A percentile compares a stretch with the other conserved stretches of the same genome.
phyloP scores from a whole-genome alignment of 768 basidiomycete genomes.

The Cytidiella melzeri region DNA sequence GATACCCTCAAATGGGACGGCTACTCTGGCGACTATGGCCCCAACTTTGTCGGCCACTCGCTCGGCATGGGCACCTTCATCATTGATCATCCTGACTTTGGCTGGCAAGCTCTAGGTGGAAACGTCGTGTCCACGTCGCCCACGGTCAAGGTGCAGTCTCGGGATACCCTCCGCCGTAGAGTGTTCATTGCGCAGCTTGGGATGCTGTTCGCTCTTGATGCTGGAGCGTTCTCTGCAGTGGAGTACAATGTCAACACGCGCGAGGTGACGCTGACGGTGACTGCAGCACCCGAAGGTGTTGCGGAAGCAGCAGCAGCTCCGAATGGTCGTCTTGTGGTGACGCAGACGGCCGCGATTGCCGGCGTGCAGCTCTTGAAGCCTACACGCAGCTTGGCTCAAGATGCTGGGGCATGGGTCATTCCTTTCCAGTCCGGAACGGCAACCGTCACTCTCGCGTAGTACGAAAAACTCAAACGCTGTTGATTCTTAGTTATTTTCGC shows the following conservation, averaged over 20 bases:
- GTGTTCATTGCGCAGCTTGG: constrained; percentile 48
- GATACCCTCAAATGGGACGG: constrained; percentile 54
- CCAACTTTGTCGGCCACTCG: constrained; percentile 49
- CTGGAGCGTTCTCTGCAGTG: constrained; percentile 43
- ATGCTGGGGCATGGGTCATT: constrained; percentile 44
- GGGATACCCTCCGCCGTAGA: constrained; percentile 43
- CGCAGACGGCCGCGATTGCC: constrained; percentile 33
- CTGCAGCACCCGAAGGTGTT: constrained; percentile 33
- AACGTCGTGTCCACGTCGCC: constrained; percentile 36
- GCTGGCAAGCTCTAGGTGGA: constrained; percentile 58
- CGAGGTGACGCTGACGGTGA: constrained; percentile 36
- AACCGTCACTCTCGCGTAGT: constrained; percentile 13
- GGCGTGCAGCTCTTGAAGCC: constrained; percentile 37
- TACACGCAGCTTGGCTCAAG: constrained; percentile 28
- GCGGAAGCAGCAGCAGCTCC: constrained; percentile 39
- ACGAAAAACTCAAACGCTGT: no score
- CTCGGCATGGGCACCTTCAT: constrained; percentile 41
- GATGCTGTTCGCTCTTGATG: constrained; percentile 40
- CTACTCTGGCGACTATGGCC: constrained; percentile 56
- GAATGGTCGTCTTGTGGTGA: constrained; percentile 38
- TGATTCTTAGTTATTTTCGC: no score
- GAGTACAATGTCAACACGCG: constrained; percentile 33
- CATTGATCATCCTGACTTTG: constrained; percentile 49
- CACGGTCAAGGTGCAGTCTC: constrained; percentile 37
- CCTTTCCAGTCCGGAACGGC: constrained; percentile 37